Base-by-base conservation (phyloP, 768 basidiomycete genomes). In the Lepiota venenata region DNA sequence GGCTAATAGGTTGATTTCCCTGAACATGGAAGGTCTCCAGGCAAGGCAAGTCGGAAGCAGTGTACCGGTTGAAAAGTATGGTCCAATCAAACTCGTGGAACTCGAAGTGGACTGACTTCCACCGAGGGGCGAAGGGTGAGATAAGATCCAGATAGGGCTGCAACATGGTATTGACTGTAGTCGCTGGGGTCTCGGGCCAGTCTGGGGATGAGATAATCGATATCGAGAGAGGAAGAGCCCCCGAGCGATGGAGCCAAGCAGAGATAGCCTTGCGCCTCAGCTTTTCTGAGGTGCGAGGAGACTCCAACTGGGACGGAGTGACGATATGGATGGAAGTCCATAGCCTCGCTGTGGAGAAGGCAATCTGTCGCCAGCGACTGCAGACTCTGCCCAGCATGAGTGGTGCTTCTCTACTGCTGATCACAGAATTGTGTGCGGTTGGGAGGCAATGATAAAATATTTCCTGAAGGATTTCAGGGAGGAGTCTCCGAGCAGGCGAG, bases 371-470 rank as follows among this genome's bases (percentile, higher is more conserved):
- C 60, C 60, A 61, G 14, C 40, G 39, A 21, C 47, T 47, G 39
- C 54, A 61, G 6, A 61, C 43, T 11, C 20, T 57, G 7, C 57
- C 58, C 11, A 61, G 44, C 3, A 58, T 32, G 39, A 61, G 36
- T 1, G 60, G 60, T 20, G 55, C 44, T n/a, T 47, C 29, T 8
- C 14, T n/a, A 29, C 9, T 14, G 55, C 37, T 42, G 41, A 60
- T 44, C 14, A 58, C 39, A 20, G 57, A 38, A 32, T 50, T 45
- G 35, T 58, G 58, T 15, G 48, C 20, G 7, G 43, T 41, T 18
- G 58, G 58, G n/a, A 58, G 47, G 18, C 50, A 41, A 14, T 52
- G 35, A 15, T 43, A 60, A 38, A 50, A 56, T 49, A 56, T 55
- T 52, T 60, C 57, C 35, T 50, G 50, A 12, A 52, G 47, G 43